Evolutionary conservation across 306 rosid species (phyloP), one percentile per base, ranked within the genome.

Genomic region (Rosa lucieae): DNA sequence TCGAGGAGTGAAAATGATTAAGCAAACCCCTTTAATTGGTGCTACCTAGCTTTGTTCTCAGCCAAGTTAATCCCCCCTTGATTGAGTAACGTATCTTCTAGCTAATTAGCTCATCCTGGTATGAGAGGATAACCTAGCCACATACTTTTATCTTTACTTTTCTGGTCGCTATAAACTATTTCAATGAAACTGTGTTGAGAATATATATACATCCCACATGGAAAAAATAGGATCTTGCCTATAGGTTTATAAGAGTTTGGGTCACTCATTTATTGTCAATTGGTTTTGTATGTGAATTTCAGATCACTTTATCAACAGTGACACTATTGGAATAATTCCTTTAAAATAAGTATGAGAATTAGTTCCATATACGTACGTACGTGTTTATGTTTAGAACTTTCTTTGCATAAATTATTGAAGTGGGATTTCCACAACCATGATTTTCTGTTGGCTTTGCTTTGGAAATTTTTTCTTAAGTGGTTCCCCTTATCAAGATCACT

Each of bases 361-460:
- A 80, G 39, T 74, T 75, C 82, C 51, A 77, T 55, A 14, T n/a
- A 37, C 21, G 26, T 18, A 52, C 26, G 29, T 18, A 52, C 26
- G 39, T 44, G 49, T 51, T 58, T 56, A 48, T 47, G 67, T 55
- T 70, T 69, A 47, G 67, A 15, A 70, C 44, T n/a, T 51, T 40
- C 10, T 59, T 32, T 13, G 29, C 23, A 20, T 83, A 75, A 5
- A 72, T 32, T 63, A 10, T 47, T 15, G 78, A 79, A 71, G 87
- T 76, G 81, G 81, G 78, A 71, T 84, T 77, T 67, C 67, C 80
- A 68, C 84, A 66, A 37, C 61, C 79, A 10, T 46, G 37, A 51
- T 70, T 65, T 12, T 62, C 68, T 65, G 20, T 9, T 56, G 55
- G 6, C 13, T 39, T 47, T 52, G 29, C 21, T 52, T 39, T 18